Conservation (phyloP, 2,329 filamentous ascomycete species). For the Coleophoma crateriformis region DNA sequence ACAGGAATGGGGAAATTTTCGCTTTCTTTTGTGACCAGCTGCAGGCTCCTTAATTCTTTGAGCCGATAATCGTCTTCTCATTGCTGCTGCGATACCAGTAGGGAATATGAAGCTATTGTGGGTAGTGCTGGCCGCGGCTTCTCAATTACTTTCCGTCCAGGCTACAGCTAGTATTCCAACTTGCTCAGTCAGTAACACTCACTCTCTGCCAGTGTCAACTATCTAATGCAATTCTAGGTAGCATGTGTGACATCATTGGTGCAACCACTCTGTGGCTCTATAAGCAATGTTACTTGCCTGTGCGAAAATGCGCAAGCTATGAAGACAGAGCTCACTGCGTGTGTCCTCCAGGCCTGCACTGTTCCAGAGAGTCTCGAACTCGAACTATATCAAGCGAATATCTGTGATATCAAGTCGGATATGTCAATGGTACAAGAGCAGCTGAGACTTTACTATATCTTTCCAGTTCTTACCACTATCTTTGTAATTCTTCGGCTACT, state of each 20-base stretch:
- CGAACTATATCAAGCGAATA: constrained; percentile 33
- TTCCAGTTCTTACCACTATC: constrained; percentile 1
- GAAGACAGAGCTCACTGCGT: constrained; percentile 25
- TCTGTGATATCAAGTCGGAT: constrained; percentile 27
- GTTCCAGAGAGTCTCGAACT: constrained; percentile 31
- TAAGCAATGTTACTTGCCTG: constrained; percentile 30
- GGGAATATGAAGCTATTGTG: not conserved
- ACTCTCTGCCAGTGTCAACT: too few species aligned
- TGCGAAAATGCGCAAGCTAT: constrained; percentile 27
- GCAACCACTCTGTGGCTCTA: constrained; percentile 14
- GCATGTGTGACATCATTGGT: constrained; percentile 1
- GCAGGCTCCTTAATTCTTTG: too few species aligned
- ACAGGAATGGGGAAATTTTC: too few species aligned
- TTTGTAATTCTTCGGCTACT: constrained; percentile 4
- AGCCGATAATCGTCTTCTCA: too few species aligned
- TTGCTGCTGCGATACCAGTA: too few species aligned
- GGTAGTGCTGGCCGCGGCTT: not conserved
- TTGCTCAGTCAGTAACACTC: not conserved
- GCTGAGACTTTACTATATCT: not conserved
- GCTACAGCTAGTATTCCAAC: not conserved
- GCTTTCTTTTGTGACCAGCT: too few species aligned
- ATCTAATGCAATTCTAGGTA: not conserved
- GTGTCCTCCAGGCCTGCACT: constrained; percentile 28
- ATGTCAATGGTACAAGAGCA: not conserved
- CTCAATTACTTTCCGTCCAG: not conserved